A percentile compares a stretch with the other conserved stretches of the same genome.
Conservation (phyloP, 345 rosid genomes). For the Citrus reticulata region DNA sequence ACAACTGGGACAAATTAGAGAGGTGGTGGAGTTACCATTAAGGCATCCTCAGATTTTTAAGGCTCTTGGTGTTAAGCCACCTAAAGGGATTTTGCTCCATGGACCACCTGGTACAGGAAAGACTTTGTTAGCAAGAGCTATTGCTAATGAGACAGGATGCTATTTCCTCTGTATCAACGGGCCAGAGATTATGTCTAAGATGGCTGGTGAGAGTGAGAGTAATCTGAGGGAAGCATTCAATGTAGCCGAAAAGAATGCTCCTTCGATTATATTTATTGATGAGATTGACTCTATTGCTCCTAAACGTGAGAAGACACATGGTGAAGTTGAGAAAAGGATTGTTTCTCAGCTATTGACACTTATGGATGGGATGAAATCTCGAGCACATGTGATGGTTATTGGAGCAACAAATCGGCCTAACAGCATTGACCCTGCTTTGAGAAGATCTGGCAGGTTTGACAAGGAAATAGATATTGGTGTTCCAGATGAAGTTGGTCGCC, state of each 20-base stretch:
- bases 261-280: too few relatives aligned
- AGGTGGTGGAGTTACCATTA: constrained; percentile 9
- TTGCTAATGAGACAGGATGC: constrained; percentile 41
- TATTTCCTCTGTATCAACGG: constrained; percentile 37
- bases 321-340: constrained; percentile 42
- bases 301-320: constrained; percentile 33
- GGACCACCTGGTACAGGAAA: constrained; percentile 20
- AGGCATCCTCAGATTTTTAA: constrained; percentile 11
- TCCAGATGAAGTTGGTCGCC: constrained; percentile 38
- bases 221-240: constrained; percentile 39
- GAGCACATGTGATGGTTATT: constrained; percentile 34
- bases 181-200: constrained; percentile 36
- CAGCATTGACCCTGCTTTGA: constrained; percentile 37
- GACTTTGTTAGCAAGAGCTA: constrained; percentile 37
- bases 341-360: constrained; percentile 26
- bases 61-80: constrained; percentile 7
- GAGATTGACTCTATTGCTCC: too few relatives aligned
- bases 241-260: constrained; percentile 27
- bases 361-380: constrained; percentile 24
- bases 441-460: constrained; percentile 37
- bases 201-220: constrained; percentile 42
- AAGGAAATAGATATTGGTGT: constrained; percentile 38
- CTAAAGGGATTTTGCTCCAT: constrained; percentile 36
- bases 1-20: constrained; percentile 4
- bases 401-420: constrained; percentile 44